These are phyloP conservation scores for Populus simonii DNA, from an alignment of 345 rosid genomes.

Conservation along the genomic window DNA sequence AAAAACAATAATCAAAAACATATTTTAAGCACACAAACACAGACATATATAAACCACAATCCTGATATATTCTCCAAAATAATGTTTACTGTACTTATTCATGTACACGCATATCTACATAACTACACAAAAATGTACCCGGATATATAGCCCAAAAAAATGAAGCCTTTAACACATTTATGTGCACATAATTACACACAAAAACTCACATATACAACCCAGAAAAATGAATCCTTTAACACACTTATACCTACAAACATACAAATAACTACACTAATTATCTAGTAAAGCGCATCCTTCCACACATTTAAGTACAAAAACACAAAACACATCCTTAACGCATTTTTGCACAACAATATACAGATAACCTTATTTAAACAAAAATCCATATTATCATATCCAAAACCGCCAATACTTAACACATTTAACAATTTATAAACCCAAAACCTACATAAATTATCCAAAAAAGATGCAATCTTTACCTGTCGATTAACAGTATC, in stretches of 20 bases:
- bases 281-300: not conserved
- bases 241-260: not conserved
- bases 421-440: not conserved
- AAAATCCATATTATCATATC: not conserved
- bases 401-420: not conserved
- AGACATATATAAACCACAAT: not conserved
- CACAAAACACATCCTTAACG: not conserved
- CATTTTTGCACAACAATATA: not conserved
- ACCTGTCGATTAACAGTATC: constrained; percentile 99
- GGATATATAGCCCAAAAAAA: no score
- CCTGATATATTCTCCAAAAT: not conserved
- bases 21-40: not conserved
- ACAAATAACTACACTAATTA: not conserved
- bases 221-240: not conserved
- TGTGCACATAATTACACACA: not conserved
- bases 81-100: not conserved
- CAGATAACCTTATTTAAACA: not conserved
- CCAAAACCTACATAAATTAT: not conserved
- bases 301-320: not conserved
- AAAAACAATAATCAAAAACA: not conserved
- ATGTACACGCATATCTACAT: not conserved
- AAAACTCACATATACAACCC: not conserved
- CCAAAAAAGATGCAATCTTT: not conserved
- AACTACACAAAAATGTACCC: not conserved
- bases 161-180: not conserved